phyloP scores from a whole-genome alignment of 2,329 filamentous ascomycete species.

The Drechslerella stenobrocha region DNA sequence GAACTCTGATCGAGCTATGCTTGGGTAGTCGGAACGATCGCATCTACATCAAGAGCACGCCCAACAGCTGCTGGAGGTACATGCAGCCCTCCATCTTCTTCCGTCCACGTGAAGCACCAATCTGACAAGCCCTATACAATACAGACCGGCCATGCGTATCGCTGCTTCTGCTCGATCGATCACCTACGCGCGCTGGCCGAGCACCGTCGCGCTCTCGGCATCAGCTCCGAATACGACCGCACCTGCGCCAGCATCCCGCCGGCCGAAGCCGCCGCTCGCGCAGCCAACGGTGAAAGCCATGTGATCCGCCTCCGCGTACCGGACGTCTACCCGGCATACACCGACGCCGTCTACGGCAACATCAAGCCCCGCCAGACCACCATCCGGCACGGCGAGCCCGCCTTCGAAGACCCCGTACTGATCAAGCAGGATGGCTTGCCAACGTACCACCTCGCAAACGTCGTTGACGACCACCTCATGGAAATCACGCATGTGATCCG shows the following conservation, averaged over 20 bases:
- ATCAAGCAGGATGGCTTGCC: conserved; percentile 89
- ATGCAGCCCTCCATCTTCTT: not conserved
- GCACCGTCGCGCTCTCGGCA: conserved; percentile 64
- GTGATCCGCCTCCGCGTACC: conserved; percentile 68
- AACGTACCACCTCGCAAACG: conserved; percentile 96
- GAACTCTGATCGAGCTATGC: conserved; percentile 26
- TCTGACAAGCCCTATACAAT: not conserved
- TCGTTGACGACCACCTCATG: conserved; percentile 95
- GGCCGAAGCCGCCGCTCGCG: conserved; percentile 71
- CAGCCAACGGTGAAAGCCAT: conserved; percentile 69
- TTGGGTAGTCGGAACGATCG: conserved; percentile 72
- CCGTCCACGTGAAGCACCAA: not conserved
- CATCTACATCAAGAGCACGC: conserved; percentile 72
- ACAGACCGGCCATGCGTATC: conserved; percentile 72
- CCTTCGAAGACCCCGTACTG: conserved; percentile 80
- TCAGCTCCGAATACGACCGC: conserved; percentile 68
- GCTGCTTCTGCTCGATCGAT: conserved; percentile 84
- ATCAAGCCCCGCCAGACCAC: conserved; percentile 62
- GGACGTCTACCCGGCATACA: conserved; percentile 66
- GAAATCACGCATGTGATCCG: conserved; percentile 92
- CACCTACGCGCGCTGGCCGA: conserved; percentile 70
- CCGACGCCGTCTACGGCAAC: conserved; percentile 77
- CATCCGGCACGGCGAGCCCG: conserved; percentile 58
- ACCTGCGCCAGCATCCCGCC: conserved; percentile 70
- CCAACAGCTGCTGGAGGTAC: conserved; percentile 65